A percentile compares a stretch with the other conserved stretches of the same genome.
phyloP scores from a whole-genome alignment of 148 eudicot species.

The Polygonum maritimum region DNA sequence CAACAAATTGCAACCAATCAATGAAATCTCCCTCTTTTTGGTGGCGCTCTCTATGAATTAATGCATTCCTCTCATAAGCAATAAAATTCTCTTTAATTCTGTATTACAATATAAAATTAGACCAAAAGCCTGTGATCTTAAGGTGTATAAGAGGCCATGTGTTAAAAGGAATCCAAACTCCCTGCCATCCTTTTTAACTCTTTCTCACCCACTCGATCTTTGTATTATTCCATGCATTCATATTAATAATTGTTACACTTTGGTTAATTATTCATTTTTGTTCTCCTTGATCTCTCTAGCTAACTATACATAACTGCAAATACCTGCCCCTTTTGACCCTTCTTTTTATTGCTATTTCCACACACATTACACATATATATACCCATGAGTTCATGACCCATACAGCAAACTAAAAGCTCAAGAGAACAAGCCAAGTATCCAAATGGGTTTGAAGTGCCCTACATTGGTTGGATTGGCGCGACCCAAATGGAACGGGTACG shows the following conservation, averaged over 20 bases:
- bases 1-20: neutral
- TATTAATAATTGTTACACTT: neutral
- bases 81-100: neutral
- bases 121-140: neutral
- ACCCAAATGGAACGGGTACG: neutral
- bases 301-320: constrained; percentile 6
- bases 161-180: neutral
- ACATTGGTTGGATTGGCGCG: neutral
- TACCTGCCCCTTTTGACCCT: constrained; percentile 6
- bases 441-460: neutral
- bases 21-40: neutral
- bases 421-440: neutral
- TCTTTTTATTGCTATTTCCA: neutral
- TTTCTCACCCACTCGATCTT: neutral
- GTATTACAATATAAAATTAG: neutral
- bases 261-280: neutral
- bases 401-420: too few relatives aligned
- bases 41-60: neutral
- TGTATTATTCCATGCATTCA: neutral
- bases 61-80: neutral
- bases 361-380: neutral
- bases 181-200: neutral
- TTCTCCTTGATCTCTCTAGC: neutral
- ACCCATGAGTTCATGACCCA: neutral
- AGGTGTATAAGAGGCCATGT: constrained; percentile 7